Conservation (phyloP, 306 rosid genomes). For the Adenanthera pavonina region DNA sequence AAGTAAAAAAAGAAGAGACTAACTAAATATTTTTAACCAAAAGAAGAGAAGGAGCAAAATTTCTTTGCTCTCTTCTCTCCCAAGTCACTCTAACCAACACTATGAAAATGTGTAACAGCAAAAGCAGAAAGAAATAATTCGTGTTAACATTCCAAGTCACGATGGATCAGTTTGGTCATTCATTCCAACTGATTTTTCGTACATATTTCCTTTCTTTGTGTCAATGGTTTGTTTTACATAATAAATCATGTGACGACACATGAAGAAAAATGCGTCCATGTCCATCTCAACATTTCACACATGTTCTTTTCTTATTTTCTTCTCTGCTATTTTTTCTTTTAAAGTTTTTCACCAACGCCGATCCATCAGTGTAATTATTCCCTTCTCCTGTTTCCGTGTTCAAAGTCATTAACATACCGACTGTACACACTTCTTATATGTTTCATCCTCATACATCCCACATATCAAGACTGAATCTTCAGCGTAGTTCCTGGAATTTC, state of each 20-base stretch:
- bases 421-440: neutral
- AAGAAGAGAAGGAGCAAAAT: too few relatives aligned
- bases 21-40: too few relatives aligned
- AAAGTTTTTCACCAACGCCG: neutral
- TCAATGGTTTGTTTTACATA: neutral
- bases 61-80: too few relatives aligned
- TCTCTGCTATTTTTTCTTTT: neutral
- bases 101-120: neutral
- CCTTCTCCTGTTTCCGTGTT: neutral
- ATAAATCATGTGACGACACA: neutral
- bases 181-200: neutral
- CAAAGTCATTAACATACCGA: neutral
- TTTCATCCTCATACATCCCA: neutral
- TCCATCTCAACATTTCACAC: neutral
- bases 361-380: neutral
- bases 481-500: slow-evolving; percentile 19
- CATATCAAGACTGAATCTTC: neutral
- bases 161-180: neutral
- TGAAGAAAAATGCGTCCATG: neutral
- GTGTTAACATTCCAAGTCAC: neutral
- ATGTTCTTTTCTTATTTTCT: neutral
- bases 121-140: neutral
- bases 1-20: too few relatives aligned
- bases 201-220: neutral
- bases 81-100: too few relatives aligned